Conservation (phyloP, 495 filamentous ascomycete species). For the Podospora sp. region DNA sequence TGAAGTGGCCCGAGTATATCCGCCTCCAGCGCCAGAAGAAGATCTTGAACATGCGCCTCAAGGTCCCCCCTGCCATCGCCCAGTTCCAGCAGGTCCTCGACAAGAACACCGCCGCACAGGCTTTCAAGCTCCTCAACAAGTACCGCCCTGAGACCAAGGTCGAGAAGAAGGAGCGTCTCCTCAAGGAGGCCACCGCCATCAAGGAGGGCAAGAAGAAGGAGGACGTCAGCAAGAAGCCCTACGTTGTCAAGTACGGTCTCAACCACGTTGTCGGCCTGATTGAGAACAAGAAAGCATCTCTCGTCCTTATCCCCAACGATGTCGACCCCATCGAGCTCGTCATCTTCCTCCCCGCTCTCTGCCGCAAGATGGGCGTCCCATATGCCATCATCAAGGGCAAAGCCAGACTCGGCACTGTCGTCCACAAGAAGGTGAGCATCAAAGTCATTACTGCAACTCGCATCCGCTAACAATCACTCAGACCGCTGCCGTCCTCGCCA, state of each 20-base stretch:
- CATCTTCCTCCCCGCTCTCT: constrained; percentile 97
- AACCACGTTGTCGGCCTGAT: constrained; percentile 99
- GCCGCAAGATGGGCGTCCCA: constrained; percentile 99
- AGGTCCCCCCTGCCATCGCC: constrained; percentile 95
- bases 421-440: constrained; percentile 97
- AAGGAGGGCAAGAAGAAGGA: constrained; percentile 99
- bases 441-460: background rate
- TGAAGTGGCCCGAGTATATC: constrained; percentile 98
- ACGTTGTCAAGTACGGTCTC: constrained; percentile 98
- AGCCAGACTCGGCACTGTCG: constrained; percentile 95
- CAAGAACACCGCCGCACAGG: constrained; percentile 96
- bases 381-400: constrained; percentile 99
- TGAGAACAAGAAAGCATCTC: constrained; percentile 99
- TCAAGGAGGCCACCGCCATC: constrained; percentile 95
- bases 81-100: constrained; percentile 98
- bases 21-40: constrained; percentile 99
- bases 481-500: constrained; percentile 94
- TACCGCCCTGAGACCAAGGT: constrained; percentile 98
- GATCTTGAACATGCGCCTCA: constrained; percentile 97
- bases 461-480: constrained; percentile 41
- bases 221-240: constrained; percentile 99
- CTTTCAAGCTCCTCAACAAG: constrained; percentile 98
- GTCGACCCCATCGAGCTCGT: constrained; percentile 99
- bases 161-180: constrained; percentile 99
- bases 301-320: constrained; percentile 98